These are phyloP conservation scores for Diaporthe australafricana DNA, from an alignment of 2,329 filamentous ascomycete genomes.

Conservation along the genomic window DNA sequence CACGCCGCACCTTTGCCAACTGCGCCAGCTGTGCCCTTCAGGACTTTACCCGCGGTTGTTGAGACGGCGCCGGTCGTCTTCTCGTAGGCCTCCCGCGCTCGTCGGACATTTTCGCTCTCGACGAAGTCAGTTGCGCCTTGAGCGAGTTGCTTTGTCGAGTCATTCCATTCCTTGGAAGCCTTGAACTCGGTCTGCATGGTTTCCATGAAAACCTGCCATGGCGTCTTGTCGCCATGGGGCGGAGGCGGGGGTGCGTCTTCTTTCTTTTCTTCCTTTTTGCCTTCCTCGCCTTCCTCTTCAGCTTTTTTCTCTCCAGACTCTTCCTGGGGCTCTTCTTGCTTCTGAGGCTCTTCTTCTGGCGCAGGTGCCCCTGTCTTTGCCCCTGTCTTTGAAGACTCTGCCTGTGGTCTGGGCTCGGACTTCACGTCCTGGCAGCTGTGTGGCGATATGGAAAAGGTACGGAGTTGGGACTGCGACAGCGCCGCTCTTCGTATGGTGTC, in stretches of 20 bases:
- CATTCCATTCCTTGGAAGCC: slow-evolving; percentile 98
- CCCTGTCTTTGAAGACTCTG: slow-evolving; percentile 52
- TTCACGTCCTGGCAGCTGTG: slow-evolving; percentile 48
- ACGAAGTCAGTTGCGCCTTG: slow-evolving; percentile 90
- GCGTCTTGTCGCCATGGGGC: slow-evolving; percentile 98
- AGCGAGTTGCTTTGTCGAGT: slow-evolving; percentile 94
- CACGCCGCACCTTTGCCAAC: slow-evolving; percentile 92
- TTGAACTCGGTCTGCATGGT: slow-evolving; percentile 96
- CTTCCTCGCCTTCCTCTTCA: slow-evolving; percentile 58
- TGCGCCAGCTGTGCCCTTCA: slow-evolving; percentile 87
- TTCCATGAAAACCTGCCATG: slow-evolving; percentile 98
- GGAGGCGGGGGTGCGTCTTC: slow-evolving; percentile 85
- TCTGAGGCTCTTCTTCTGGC: slow-evolving; percentile 48
- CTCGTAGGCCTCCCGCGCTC: slow-evolving; percentile 87
- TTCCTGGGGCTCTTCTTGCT: slow-evolving; percentile 56
- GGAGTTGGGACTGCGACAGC: slow-evolving; percentile 43
- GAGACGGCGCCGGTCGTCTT: slow-evolving; percentile 87
- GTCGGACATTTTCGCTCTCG: slow-evolving; percentile 91
- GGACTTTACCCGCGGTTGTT: slow-evolving; percentile 79
- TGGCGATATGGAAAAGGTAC: slow-evolving; percentile 53
- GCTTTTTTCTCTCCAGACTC: slow-evolving; percentile 57
- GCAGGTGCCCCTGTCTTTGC: slow-evolving; percentile 46
- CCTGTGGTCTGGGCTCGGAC: slow-evolving; percentile 47
- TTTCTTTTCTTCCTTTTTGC: slow-evolving; percentile 70
- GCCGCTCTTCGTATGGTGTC: slow-evolving; percentile 52